Evolutionary conservation across 2,329 filamentous ascomycete species (phyloP).

Genomic region (Apiospora saccharicola): DNA sequence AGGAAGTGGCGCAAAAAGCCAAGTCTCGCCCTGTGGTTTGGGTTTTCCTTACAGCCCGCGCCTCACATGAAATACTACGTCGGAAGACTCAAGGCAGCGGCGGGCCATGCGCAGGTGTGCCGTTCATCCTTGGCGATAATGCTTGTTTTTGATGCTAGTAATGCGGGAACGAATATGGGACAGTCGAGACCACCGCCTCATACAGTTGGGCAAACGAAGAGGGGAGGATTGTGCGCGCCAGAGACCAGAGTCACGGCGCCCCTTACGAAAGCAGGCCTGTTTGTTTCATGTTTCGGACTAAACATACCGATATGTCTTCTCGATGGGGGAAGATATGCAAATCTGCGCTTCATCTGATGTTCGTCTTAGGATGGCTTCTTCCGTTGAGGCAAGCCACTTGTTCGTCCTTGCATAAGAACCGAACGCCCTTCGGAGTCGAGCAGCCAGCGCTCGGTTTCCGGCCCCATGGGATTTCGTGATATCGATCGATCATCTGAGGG

Average conservation of each 20-base stretch:
- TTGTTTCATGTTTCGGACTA: neutral
- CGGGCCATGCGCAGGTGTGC: neutral
- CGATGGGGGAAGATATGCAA: neutral
- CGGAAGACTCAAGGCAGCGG: neutral
- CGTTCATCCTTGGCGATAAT: neutral
- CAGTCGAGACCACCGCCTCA: neutral
- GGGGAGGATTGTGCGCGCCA: neutral
- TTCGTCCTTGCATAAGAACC: neutral
- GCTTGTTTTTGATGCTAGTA: neutral
- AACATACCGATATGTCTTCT: constrained; percentile 16
- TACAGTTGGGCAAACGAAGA: neutral
- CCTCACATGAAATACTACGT: neutral
- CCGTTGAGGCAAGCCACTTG: neutral
- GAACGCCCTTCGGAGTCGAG: neutral
- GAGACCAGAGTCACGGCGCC: neutral
- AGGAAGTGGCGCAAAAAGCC: constrained; percentile 14
- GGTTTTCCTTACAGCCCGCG: neutral
- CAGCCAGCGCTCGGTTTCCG: neutral
- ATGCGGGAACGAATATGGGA: neutral
- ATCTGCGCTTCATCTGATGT: constrained; percentile 1
- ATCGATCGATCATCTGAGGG: neutral
- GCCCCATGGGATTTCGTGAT: neutral
- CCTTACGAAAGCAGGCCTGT: neutral
- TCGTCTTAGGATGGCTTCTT: neutral
- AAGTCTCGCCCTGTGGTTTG: constrained; percentile 8